phyloP scores from a whole-genome alignment of 2,329 filamentous ascomycete species.

The Beauveria asiatica region DNA sequence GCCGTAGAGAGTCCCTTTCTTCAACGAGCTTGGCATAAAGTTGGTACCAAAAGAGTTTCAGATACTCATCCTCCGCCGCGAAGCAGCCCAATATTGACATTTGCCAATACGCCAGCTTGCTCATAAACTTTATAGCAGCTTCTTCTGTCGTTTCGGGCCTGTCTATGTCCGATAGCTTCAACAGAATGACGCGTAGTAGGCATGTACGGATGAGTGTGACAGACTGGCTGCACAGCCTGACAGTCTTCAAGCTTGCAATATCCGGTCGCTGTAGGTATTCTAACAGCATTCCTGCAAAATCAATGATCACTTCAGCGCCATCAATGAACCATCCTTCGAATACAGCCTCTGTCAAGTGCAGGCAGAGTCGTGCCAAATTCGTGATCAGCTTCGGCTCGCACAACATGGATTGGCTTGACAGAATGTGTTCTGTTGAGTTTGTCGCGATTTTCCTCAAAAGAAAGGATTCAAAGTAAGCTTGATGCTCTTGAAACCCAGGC shows the following conservation, averaged over 20 bases:
- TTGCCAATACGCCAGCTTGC: constrained; percentile 92
- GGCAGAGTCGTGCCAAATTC: constrained; percentile 73
- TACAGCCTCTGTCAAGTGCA: constrained; percentile 78
- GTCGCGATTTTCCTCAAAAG: constrained; percentile 67
- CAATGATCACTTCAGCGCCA: constrained; percentile 72
- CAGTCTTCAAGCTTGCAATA: constrained; percentile 70
- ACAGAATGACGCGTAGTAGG: constrained; percentile 69
- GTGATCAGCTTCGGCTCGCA: constrained; percentile 76
- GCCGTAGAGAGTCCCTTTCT: constrained; percentile 54
- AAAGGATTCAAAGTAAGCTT: constrained; percentile 91
- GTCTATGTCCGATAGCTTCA: constrained; percentile 77
- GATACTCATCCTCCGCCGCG: constrained; percentile 68
- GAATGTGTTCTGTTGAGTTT: constrained; percentile 60
- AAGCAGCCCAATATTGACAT: constrained; percentile 76
- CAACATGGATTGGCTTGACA: constrained; percentile 62
- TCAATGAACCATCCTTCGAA: constrained; percentile 97
- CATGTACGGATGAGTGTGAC: constrained; percentile 67
- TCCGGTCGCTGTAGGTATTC: constrained; percentile 87
- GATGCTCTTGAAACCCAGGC: constrained; percentile 87
- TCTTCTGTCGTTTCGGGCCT: constrained; percentile 48
- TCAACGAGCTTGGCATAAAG: constrained; percentile 85
- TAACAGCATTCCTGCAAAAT: constrained; percentile 75
- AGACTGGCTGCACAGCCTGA: constrained; percentile 83
- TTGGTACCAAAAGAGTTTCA: constrained; percentile 84
- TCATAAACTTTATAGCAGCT: constrained; percentile 64